phyloP scores from a whole-genome alignment of 768 basidiomycete species.

The Lactifluus pinguis region DNA sequence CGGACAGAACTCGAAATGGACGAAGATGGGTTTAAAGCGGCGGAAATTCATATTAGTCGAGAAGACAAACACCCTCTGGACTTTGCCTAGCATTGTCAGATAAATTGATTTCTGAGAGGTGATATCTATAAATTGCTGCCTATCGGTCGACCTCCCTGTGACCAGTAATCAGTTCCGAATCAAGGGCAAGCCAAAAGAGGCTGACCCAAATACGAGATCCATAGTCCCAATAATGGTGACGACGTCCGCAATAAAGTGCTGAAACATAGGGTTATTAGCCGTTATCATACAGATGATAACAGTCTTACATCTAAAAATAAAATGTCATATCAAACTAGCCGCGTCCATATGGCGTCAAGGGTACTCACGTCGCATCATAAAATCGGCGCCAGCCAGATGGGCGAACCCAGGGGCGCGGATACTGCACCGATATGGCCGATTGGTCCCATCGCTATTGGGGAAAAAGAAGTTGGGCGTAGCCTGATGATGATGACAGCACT shows the following conservation, averaged over 20 bases:
- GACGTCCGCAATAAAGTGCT: conserved; percentile 89
- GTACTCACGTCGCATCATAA: conserved; percentile 89
- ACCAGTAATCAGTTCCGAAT: conserved; percentile 2
- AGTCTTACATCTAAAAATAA: conserved; percentile 31
- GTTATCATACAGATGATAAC: background rate
- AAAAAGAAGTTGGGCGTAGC: background rate
- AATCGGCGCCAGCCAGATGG: conserved; percentile 91
- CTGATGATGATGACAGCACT: background rate
- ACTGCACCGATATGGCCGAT: conserved; percentile 94
- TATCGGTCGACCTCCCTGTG: conserved; percentile 40
- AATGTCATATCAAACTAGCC: conserved; percentile 1
- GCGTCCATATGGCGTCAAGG: conserved; percentile 10
- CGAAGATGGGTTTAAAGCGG: conserved; percentile 21
- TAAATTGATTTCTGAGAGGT: background rate
- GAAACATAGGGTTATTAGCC: conserved; percentile 18
- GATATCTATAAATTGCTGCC: conserved; percentile 9
- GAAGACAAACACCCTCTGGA: conserved; percentile 68
- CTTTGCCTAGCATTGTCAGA: conserved; percentile 38
- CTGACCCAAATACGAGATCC: conserved; percentile 95
- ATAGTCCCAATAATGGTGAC: conserved; percentile 98
- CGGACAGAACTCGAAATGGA: conserved; percentile 38
- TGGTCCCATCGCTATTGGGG: conserved; percentile 69
- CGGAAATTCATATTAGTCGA: conserved; percentile 64
- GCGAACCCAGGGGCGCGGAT: conserved; percentile 96
- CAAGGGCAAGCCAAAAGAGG: conserved; percentile 20